phyloP scores from a whole-genome alignment of 1,284 basidiomycete species.

The Grifola frondosa region DNA sequence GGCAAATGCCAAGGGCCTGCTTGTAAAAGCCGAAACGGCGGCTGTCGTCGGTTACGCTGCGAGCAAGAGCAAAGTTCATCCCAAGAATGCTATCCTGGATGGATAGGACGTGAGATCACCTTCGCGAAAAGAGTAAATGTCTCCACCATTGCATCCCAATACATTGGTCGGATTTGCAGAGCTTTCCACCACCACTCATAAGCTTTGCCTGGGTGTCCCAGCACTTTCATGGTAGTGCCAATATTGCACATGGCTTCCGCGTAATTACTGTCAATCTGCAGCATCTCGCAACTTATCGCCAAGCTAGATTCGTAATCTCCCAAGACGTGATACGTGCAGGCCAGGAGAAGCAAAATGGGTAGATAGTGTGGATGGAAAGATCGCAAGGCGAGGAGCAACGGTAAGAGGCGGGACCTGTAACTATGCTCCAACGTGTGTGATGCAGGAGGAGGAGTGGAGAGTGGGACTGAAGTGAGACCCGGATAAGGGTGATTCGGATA shows the following conservation, averaged over 20 bases:
- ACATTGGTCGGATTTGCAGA: slow-evolving; percentile 24
- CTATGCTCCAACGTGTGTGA: slow-evolving; percentile 13
- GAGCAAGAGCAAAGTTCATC: slow-evolving; percentile 23
- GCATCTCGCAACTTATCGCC: slow-evolving; percentile 22
- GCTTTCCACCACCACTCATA: slow-evolving; percentile 32
- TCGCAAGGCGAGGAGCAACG: slow-evolving; percentile 23
- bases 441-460: slow-evolving; percentile 8
- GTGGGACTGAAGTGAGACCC: slow-evolving; percentile 23
- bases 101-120: background rate
- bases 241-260: slow-evolving; percentile 52
- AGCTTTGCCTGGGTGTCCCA: slow-evolving; percentile 22
- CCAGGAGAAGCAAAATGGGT: slow-evolving; percentile 27
- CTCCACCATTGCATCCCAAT: slow-evolving; percentile 30
- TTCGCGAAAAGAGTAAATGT: background rate
- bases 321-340: slow-evolving; percentile 27
- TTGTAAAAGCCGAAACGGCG: slow-evolving; percentile 17
- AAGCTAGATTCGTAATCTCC: slow-evolving; percentile 25
- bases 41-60: slow-evolving; percentile 7
- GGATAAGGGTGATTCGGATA: slow-evolving; percentile 9
- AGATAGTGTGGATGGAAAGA: slow-evolving; percentile 23
- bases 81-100: slow-evolving; percentile 28
- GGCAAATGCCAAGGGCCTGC: slow-evolving; percentile 26
- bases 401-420: slow-evolving; percentile 23
- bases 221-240: slow-evolving; percentile 47
- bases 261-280: slow-evolving; percentile 22